Conservation (phyloP, 2,329 filamentous ascomycete genomes). For the Calonectria naviculata region DNA sequence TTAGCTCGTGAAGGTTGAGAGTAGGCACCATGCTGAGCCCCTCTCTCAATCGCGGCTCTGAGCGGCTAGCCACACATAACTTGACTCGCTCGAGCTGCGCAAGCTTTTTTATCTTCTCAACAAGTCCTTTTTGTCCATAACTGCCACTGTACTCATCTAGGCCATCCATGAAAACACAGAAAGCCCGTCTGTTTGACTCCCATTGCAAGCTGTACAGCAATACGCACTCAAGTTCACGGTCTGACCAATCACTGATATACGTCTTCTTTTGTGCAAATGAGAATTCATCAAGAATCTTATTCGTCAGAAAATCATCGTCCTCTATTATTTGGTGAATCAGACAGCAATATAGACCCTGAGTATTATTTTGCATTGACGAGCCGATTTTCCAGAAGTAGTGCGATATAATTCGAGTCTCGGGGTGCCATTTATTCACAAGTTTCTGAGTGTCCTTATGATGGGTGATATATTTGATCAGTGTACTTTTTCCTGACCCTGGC, state of each 20-base stretch:
- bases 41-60: neutral
- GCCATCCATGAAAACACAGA: neutral
- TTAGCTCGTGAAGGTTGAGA: neutral
- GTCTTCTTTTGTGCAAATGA: neutral
- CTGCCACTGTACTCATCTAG: neutral
- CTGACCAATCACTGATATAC: neutral
- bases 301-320: neutral
- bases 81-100: neutral
- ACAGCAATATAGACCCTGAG: neutral
- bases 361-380: neutral
- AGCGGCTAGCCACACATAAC: neutral
- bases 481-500: neutral
- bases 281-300: neutral
- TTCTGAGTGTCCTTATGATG: neutral
- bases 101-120: neutral
- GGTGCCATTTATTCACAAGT: neutral
- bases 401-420: neutral
- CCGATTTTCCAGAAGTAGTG: neutral
- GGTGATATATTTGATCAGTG: neutral
- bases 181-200: neutral
- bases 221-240: neutral
- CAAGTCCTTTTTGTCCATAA: neutral
- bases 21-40: neutral
- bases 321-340: neutral
- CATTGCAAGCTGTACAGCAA: neutral